A percentile compares a stretch with the other conserved stretches of the same genome.
phyloP scores from a whole-genome alignment of 495 filamentous ascomycete genomes.

The Amphirosellinia nigrospora region DNA sequence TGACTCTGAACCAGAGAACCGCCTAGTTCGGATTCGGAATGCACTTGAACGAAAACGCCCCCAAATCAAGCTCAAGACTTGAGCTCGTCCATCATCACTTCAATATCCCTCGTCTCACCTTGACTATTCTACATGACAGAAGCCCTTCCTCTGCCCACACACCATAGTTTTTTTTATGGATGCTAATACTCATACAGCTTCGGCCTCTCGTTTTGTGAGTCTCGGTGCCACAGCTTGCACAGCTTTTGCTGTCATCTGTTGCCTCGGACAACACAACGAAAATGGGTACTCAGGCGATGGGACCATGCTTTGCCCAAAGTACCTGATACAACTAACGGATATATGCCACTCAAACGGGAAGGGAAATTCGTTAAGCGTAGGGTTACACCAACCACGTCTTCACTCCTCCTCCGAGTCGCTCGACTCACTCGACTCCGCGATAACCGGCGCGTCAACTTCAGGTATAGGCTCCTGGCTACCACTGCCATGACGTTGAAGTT shows the following conservation, averaged over 20 bases:
- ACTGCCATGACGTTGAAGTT: conserved; percentile 51
- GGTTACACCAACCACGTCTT: neutral
- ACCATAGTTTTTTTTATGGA: neutral
- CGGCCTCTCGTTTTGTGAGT: neutral
- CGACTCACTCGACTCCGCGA: conserved; percentile 39
- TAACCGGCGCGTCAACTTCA: conserved; percentile 39
- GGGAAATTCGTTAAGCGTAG: neutral
- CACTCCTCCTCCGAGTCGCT: conserved; percentile 44
- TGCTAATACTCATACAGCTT: conserved; percentile 23
- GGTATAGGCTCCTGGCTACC: conserved; percentile 57
- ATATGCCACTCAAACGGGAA: neutral
- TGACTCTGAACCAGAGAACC: conserved; percentile 2
- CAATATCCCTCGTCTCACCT: neutral
- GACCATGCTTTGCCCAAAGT: conserved; percentile 1
- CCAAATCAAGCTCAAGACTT: neutral
- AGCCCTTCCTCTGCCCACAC: neutral
- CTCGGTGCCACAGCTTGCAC: neutral
- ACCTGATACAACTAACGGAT: neutral
- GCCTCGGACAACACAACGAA: neutral
- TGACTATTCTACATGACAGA: conserved; percentile 25
- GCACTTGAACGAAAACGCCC: conserved; percentile 13
- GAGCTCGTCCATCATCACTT: neutral
- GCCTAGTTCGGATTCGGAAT: conserved; percentile 11
- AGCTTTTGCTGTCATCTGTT: neutral
- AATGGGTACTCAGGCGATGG: neutral